These are phyloP conservation scores for Purpureocillium takamizusanense DNA, from an alignment of 2,329 filamentous ascomycete species.

Conservation along the genomic window DNA sequence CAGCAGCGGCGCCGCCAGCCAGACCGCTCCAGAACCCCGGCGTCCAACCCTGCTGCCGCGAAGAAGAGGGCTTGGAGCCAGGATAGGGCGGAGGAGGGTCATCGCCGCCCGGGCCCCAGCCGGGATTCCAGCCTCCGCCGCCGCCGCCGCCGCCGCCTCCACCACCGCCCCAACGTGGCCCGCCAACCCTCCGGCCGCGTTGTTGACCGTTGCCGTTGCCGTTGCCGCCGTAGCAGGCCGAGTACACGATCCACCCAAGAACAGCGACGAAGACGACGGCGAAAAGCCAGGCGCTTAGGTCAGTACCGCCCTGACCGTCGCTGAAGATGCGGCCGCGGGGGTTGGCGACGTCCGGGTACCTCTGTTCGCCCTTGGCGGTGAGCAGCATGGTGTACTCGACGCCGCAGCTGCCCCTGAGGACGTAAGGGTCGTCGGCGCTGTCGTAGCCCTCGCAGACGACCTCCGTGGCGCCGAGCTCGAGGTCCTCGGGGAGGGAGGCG, in stretches of 20 bases:
- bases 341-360: constrained; percentile 51
- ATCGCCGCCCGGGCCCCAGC: constrained; percentile 30
- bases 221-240: constrained; percentile 28
- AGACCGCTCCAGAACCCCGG: constrained; percentile 69
- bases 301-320: constrained; percentile 18
- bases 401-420: constrained; percentile 87
- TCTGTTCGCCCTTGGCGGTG: constrained; percentile 65
- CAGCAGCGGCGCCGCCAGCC: constrained; percentile 60
- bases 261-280: constrained; percentile 52
- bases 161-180: constrained; percentile 14
- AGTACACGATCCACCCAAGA: constrained; percentile 52
- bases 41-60: constrained; percentile 43
- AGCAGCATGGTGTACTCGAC: constrained; percentile 79
- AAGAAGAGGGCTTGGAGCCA: constrained; percentile 25
- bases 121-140: constrained; percentile 29
- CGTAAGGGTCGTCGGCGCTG: constrained; percentile 65
- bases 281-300: constrained; percentile 41
- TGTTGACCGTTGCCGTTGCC: constrained; percentile 4
- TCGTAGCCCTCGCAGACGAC: constrained; percentile 89
- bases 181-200: constrained; percentile 17
- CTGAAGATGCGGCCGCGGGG: constrained; percentile 24
- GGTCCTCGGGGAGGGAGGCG: constrained; percentile 48
- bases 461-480: constrained; percentile 73
- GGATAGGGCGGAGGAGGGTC: constrained; percentile 43
- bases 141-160: constrained; percentile 31